Percentiles rank a stretch among this genome's conserved stretches.
Conservation (phyloP, 257 asterid genomes). For the Petrea volubilis region DNA sequence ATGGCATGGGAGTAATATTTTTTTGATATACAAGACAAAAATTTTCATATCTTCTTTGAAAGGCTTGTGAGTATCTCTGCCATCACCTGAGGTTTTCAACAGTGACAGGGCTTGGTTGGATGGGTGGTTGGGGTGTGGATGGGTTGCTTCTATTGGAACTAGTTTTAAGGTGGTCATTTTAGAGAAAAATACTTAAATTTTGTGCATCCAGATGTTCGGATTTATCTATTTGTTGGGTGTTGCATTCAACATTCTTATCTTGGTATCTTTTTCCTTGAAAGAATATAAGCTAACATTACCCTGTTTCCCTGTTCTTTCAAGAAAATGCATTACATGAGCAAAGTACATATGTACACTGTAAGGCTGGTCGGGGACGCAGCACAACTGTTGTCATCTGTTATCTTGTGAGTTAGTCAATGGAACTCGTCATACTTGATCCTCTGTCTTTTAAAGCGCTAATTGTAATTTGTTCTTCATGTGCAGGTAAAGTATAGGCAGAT, state of each 20-base stretch:
- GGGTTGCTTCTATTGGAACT: not conserved
- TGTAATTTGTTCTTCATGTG: not conserved
- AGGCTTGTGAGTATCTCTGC: not conserved
- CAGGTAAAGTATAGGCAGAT: slow-evolving; percentile 63
- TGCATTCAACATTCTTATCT: too few species aligned
- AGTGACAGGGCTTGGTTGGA: not conserved
- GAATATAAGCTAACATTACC: not conserved
- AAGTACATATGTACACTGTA: slow-evolving; percentile 69
- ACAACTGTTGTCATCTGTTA: slow-evolving; percentile 69
- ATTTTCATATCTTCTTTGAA: not conserved
- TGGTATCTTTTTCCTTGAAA: not conserved
- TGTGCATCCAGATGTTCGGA: too few species aligned
- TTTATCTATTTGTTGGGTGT: too few species aligned
- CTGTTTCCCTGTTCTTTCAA: slow-evolving; percentile 18
- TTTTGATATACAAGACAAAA: not conserved
- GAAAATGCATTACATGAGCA: slow-evolving; percentile 46
- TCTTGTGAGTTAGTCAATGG: slow-evolving; percentile 42
- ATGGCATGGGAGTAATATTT: not conserved
- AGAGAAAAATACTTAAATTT: too few species aligned
- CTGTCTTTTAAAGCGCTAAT: not conserved
- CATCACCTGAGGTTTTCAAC: not conserved
- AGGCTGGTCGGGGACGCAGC: slow-evolving; percentile 83
- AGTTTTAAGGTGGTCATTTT: not conserved
- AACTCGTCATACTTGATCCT: slow-evolving; percentile 14
- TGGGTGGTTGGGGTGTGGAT: not conserved